Evolutionary conservation across 1,139 yeast species (phyloP), one percentile per base, ranked within the genome.

Genomic region (Kodamaea fungicola): DNA sequence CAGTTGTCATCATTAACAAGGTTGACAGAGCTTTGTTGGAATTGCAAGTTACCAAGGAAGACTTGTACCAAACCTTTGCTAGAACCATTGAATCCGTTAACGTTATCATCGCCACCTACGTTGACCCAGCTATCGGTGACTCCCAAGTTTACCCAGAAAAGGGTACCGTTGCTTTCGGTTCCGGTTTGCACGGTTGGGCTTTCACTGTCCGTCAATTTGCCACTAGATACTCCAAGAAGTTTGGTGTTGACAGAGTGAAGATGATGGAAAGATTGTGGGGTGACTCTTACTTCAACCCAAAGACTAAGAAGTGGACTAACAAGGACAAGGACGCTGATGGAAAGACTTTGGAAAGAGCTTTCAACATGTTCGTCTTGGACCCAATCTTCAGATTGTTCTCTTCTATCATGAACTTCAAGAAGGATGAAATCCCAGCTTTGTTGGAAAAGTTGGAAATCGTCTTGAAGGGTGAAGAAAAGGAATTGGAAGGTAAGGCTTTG

Each of bases 111-210:
- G 80, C 98, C 54, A 92, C 97, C 62, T 92, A 92, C 77, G 76
- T 82, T 64, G 98, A 92, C 71, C 78, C 80, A 74, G 72, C 80
- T 50, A 74, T 90, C 54, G 98, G 97, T 78, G 98, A 92, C 64
- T 83, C 80, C 63, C 97, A 90, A 80, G 98, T 92, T 57, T 90
- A 83, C 95, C 98, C 98, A 74, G 95, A 92, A 71, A 75, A 75
- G 71, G 98, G 98, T 78, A 92, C 97, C 73, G 97, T 92, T 67
- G 98, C 98, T 55, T 92, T 92, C 76, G 97, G 96, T 78, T 92
- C 98, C 73, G 98, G 97, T 84, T 81, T 92, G 67, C 98, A 92
- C 83, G 98, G 98, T 75, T 92, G 98, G 98, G 97, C 97, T 70
- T 92, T 92, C 92, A 92, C 98, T 62, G 84, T 92, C 67, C 89